A percentile compares a stretch with the other conserved stretches of the same genome.
Conservation (phyloP, 1,284 basidiomycete species). For the Cryptococcus sp. region DNA sequence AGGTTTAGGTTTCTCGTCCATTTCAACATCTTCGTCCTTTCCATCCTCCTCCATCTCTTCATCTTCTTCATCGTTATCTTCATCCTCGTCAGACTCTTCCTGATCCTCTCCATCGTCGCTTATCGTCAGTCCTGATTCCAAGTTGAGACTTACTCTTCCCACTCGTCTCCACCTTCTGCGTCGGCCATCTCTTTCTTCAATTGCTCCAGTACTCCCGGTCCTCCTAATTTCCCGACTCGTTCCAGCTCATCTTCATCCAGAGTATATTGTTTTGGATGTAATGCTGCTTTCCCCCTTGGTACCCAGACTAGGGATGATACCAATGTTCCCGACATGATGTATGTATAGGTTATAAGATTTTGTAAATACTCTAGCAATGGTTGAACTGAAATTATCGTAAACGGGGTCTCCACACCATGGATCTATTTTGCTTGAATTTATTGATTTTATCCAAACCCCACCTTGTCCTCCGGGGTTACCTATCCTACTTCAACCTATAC, state of each 20-base stretch:
- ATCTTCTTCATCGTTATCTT: constrained; percentile 31
- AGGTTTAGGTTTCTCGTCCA: constrained; percentile 41
- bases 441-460: not conserved
- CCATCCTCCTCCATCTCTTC: constrained; percentile 55
- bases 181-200: constrained; percentile 65
- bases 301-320: constrained; percentile 67
- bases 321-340: constrained; percentile 48
- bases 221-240: constrained; percentile 81
- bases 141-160: constrained; percentile 69
- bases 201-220: constrained; percentile 75
- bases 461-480: not conserved
- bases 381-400: not conserved
- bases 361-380: not conserved
- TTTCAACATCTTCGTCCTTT: constrained; percentile 54
- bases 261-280: constrained; percentile 80
- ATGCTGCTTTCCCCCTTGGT: constrained; percentile 68
- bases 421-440: not conserved
- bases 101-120: constrained; percentile 56
- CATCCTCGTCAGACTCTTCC: constrained; percentile 20
- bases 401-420: not conserved
- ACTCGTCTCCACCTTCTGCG: constrained; percentile 51
- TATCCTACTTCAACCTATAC: not conserved
- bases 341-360: not conserved
- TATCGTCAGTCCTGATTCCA: not conserved
- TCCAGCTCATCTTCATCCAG: constrained; percentile 87